Percentiles rank a stretch among this genome's conserved stretches.
These are phyloP conservation scores for Entamoeba dispar DNA, from an alignment of 208 protist species.

Conservation along the genomic window DNA sequence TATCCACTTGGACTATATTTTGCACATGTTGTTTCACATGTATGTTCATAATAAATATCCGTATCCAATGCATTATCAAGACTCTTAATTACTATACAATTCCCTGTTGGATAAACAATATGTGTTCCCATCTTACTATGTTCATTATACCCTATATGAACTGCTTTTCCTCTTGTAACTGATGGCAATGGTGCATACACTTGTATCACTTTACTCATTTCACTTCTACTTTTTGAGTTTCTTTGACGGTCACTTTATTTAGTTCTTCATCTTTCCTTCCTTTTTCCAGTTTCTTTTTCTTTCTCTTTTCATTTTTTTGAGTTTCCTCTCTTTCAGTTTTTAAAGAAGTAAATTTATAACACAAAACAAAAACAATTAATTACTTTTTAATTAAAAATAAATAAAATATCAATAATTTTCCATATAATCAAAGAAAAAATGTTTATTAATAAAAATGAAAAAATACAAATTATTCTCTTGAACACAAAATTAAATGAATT, in stretches of 20 bases:
- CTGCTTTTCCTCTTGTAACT: constrained; percentile 33
- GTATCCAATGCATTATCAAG: neutral
- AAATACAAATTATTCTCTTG: too few relatives aligned
- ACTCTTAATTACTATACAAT: constrained; percentile 38
- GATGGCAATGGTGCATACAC: constrained; percentile 36
- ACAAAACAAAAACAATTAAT: neutral
- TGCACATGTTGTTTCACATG: constrained; percentile 29
- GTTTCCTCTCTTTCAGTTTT: neutral
- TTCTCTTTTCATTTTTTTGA: neutral
- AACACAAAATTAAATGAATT: neutral
- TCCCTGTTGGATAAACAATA: constrained; percentile 39
- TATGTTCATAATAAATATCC: constrained; percentile 42
- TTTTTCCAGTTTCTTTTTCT: too few relatives aligned
- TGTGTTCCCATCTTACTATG: constrained; percentile 30
- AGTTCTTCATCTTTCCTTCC: neutral
- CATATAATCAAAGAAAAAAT: too few relatives aligned
- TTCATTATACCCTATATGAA: constrained; percentile 33
- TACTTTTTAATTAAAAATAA: too few relatives aligned
- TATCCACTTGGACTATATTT: constrained; percentile 36
- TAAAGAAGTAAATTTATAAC: neutral
- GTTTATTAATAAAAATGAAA: too few relatives aligned
- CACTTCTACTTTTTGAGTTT: neutral
- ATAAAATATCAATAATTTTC: too few relatives aligned
- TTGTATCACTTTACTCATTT: constrained; percentile 2
- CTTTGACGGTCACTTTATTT: neutral